Evolutionary conservation across 2,329 filamentous ascomycete genomes (phyloP).

Genomic region (Neophaeococcomyces aloes): DNA sequence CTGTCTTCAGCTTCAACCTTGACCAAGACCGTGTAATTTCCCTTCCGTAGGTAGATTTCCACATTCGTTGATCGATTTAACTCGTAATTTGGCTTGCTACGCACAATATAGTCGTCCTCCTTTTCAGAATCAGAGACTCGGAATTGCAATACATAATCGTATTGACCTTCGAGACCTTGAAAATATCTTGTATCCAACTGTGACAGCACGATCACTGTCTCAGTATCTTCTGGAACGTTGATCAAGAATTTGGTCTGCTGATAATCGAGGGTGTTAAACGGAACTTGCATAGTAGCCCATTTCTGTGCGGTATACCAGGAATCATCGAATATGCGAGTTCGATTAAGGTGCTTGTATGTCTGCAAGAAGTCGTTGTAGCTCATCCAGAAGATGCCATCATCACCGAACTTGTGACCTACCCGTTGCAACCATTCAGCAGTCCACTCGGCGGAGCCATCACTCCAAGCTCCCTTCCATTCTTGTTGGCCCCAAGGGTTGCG

Average conservation of each 20-base stretch:
- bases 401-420: slow-evolving; percentile 62
- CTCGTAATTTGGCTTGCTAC: slow-evolving; percentile 45
- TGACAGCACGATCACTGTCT: slow-evolving; percentile 48
- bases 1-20: slow-evolving; percentile 60
- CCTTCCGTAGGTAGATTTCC: slow-evolving; percentile 63
- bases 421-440: slow-evolving; percentile 66
- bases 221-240: slow-evolving; percentile 41
- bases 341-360: slow-evolving; percentile 50
- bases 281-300: slow-evolving; percentile 50
- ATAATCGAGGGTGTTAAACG: slow-evolving; percentile 49
- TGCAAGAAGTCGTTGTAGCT: slow-evolving; percentile 48
- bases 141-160: slow-evolving; percentile 48
- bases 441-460: slow-evolving; percentile 76
- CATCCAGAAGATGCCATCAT: slow-evolving; percentile 60
- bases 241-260: slow-evolving; percentile 51
- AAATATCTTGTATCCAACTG: slow-evolving; percentile 54
- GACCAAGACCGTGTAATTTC: slow-evolving; percentile 64
- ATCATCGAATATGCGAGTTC: slow-evolving; percentile 49
- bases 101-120: slow-evolving; percentile 50
- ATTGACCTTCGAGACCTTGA: slow-evolving; percentile 46
- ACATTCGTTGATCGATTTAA: slow-evolving; percentile 68
- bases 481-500: slow-evolving; percentile 73
- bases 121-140: slow-evolving; percentile 41
- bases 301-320: slow-evolving; percentile 53
- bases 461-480: slow-evolving; percentile 75